A percentile compares a stretch with the other conserved stretches of the same genome.
Evolutionary conservation across 139 green algal species (phyloP).

Genomic region (Edaphochlamys debaryana): DNA sequence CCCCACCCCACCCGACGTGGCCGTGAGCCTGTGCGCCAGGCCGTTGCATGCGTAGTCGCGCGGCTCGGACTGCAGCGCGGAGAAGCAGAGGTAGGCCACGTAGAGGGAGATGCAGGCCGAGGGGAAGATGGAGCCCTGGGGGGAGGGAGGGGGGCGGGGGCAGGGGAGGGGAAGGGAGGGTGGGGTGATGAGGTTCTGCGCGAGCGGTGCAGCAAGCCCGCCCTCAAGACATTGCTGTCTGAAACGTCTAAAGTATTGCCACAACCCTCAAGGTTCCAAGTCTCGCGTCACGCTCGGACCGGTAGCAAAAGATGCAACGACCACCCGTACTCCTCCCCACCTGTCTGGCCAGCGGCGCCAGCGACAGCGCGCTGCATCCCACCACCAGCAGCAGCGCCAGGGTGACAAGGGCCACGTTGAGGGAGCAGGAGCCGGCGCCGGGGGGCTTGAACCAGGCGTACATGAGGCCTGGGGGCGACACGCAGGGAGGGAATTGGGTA

Average conservation of each 20-base stretch:
- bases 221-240: too few species aligned
- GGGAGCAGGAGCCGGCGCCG: conserved; percentile 76
- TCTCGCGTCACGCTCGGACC: too few species aligned
- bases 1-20: conserved; percentile 70
- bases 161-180: background rate
- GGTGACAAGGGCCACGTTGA: conserved; percentile 92
- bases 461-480: conserved; percentile 68
- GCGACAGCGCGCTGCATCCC: conserved; percentile 67
- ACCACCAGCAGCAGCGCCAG: conserved; percentile 79
- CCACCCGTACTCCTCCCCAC: background rate
- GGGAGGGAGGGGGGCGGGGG: background rate
- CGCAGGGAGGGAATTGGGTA: background rate
- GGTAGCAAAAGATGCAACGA: too few species aligned
- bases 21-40: conserved; percentile 77
- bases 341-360: conserved; percentile 61
- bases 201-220: too few species aligned
- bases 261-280: too few species aligned
- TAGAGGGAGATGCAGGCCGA: conserved; percentile 87
- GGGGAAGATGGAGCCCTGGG: conserved; percentile 92
- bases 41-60: conserved; percentile 94
- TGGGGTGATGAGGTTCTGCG: background rate
- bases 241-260: too few species aligned
- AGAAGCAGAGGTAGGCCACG: conserved; percentile 92
- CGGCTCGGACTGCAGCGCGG: conserved; percentile 85
- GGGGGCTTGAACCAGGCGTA: conserved; percentile 91